Conservation (phyloP, 2,329 filamentous ascomycete genomes). For the Colletotrichum sp. region DNA sequence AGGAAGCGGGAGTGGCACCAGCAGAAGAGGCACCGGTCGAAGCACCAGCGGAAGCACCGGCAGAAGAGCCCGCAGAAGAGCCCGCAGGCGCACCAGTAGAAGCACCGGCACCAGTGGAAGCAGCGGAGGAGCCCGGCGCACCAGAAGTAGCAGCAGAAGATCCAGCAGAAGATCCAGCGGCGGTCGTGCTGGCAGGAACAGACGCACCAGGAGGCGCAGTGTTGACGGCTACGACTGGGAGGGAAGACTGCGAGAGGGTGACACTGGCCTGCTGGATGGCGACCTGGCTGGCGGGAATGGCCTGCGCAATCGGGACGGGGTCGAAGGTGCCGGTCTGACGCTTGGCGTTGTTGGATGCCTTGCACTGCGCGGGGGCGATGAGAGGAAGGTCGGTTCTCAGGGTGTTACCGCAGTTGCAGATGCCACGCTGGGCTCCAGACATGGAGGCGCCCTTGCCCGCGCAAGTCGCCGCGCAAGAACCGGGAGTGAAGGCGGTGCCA, state of each 20-base stretch:
- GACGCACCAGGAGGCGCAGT: not conserved
- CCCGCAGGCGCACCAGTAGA: too few relatives aligned
- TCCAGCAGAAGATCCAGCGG: not conserved
- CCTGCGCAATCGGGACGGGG: not conserved
- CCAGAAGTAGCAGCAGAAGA: not conserved
- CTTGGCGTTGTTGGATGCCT: not conserved
- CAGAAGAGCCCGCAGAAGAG: too few relatives aligned
- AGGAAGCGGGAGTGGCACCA: not conserved
- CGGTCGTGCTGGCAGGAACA: not conserved
- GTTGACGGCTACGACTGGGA: not conserved
- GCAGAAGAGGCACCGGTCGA: not conserved
- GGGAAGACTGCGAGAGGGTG: not conserved
- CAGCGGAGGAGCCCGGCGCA: too few relatives aligned
- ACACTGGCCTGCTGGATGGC: not conserved
- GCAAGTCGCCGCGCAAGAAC: not conserved
- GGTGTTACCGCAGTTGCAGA: not conserved
- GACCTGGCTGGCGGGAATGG: not conserved
- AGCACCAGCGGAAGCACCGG: too few relatives aligned
- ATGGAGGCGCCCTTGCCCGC: not conserved
- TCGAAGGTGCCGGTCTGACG: not conserved
- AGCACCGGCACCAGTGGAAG: too few relatives aligned
- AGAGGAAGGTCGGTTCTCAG: not conserved
- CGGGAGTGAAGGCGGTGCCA: not conserved
- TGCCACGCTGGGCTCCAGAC: not conserved
- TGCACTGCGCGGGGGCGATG: not conserved